Evolutionary conservation across 257 asterid species (phyloP).

Genomic region (Nicotiana tabacum): DNA sequence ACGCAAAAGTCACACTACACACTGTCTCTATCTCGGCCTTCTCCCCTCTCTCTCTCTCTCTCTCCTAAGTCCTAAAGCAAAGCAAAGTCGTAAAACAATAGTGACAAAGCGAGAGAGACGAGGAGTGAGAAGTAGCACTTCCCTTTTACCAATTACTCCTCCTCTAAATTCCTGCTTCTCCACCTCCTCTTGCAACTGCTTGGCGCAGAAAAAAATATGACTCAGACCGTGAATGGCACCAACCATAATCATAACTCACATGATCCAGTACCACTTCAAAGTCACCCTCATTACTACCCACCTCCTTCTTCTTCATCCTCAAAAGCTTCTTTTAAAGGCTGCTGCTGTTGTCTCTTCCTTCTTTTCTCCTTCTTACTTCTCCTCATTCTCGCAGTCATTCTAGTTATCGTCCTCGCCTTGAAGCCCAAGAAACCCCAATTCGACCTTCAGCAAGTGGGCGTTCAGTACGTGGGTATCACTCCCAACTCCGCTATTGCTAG

Average conservation of each 20-base stretch:
- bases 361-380: slow-evolving; percentile 77
- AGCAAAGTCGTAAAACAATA: no score
- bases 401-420: slow-evolving; percentile 65
- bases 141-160: neutral
- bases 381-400: slow-evolving; percentile 63
- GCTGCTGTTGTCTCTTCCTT: slow-evolving; percentile 95
- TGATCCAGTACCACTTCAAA: no score
- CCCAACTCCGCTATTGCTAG: slow-evolving; percentile 33
- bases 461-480: slow-evolving; percentile 66
- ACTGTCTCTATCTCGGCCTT: neutral
- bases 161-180: neutral
- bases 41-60: neutral
- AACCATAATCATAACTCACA: neutral
- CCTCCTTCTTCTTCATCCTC: slow-evolving; percentile 52
- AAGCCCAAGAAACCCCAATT: slow-evolving; percentile 87
- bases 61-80: no score
- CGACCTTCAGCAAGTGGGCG: slow-evolving; percentile 79
- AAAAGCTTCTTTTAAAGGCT: slow-evolving; percentile 85
- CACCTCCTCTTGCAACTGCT: neutral
- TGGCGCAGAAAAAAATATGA: slow-evolving; percentile 4
- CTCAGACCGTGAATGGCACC: slow-evolving; percentile 20
- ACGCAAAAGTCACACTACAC: neutral
- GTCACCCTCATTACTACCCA: slow-evolving; percentile 31
- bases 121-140: no score
- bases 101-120: slow-evolving; percentile 5